Percentiles rank a stretch among this genome's conserved stretches.
Evolutionary conservation across 108 stramenopile species (phyloP).

Genomic region (Licmophora abbreviata): DNA sequence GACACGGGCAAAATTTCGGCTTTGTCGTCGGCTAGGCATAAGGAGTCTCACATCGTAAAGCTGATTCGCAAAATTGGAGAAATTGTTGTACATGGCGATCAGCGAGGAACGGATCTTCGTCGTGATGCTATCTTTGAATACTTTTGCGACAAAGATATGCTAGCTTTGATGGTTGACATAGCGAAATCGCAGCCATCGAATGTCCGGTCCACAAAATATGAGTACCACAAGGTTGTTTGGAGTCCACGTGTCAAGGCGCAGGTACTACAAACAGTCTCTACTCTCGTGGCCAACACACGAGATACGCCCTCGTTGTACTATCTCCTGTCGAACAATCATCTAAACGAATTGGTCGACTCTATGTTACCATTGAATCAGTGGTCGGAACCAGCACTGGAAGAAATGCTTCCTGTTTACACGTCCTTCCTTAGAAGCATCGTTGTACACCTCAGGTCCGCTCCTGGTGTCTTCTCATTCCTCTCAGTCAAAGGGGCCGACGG

Average conservation of each 20-base stretch:
- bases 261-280: constrained; percentile 51
- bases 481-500: constrained; percentile 1
- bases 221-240: constrained; percentile 59
- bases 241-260: constrained; percentile 66
- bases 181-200: constrained; percentile 30
- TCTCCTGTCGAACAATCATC: constrained; percentile 70
- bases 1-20: constrained; percentile 24
- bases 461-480: constrained; percentile 42
- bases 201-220: constrained; percentile 5
- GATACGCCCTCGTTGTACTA: constrained; percentile 52
- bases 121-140: constrained; percentile 58
- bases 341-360: constrained; percentile 67
- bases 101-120: background rate
- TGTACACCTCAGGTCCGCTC: constrained; percentile 40
- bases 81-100: constrained; percentile 21
- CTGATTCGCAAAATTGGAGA: constrained; percentile 32
- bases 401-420: constrained; percentile 63
- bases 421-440: constrained; percentile 61
- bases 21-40: constrained; percentile 17
- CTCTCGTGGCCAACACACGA: constrained; percentile 42
- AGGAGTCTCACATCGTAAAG: constrained; percentile 24
- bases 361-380: constrained; percentile 71
- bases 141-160: constrained; percentile 79
- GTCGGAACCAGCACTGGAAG: constrained; percentile 58
- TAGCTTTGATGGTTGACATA: constrained; percentile 67